Base-by-base conservation (phyloP, 2,329 filamentous ascomycete species). In the Mycosphaerelloides madeirae region DNA sequence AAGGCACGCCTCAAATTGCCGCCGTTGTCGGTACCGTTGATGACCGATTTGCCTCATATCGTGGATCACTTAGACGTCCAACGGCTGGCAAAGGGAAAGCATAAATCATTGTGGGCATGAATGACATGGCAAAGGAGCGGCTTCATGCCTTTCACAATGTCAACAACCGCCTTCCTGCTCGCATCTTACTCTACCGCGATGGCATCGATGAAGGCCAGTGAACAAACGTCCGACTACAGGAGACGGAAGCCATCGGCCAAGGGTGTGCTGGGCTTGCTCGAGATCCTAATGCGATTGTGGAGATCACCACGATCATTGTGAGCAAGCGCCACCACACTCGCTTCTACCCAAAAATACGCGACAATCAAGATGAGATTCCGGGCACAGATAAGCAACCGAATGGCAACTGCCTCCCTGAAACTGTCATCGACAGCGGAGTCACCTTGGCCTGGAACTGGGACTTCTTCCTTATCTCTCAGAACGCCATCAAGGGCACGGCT, bases 301-400 rank as follows among this genome's bases (percentile, higher is more conserved):
- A 18, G 3, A 31, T 67, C 22, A 65, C 61, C 0, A 52, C 65
- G 14, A 35, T 72, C 3, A 49, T 72, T 2, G 65, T 65, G 3
- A 59, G 54, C 3, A 71, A 73, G 44, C 60, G 68, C 0, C 71
- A 74, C 44, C 54, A 68, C 43, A 62, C 64, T 1, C 62, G 69
- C 0, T 69, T 73, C 54, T 73, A 63, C 44, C 57, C 64, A 1
- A 16, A n/a, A 91, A 2, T 91, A 97, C 49, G 29, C 11, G 29
- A 41, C 15, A 9, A 35, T 11, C 16, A 35, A 55, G 89, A 96
- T 58, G 56, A 55, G 31, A 38, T 41, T 11, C 25, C 46, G 9
- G 22, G 22, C 22, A 22, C 49, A 25, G 19, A 56, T 55, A 36
- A 53, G 76, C 48, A 69, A 15, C 52, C 67, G 5, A 80, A 75